Conservation (phyloP, 805 yeast genomes). For the Candida railenensis region DNA sequence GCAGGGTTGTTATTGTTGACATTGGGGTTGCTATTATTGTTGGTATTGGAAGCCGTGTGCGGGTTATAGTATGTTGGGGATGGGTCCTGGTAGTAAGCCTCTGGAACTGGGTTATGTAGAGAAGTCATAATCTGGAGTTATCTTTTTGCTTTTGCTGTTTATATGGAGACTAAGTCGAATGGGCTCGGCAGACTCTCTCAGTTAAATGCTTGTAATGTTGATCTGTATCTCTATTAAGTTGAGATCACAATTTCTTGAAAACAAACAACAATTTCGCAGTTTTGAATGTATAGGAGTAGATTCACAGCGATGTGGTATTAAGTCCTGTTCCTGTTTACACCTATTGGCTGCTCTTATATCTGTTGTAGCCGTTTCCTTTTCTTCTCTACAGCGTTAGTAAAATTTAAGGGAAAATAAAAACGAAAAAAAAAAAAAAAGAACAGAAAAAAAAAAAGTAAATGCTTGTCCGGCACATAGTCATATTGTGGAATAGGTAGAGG, state of each 20-base stretch:
- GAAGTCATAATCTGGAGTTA: conserved; percentile 21
- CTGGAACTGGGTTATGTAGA: conserved; percentile 26
- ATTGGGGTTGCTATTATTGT: not conserved
- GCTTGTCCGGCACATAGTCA: not conserved
- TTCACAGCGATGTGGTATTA: not conserved
- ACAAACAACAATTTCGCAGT: no score
- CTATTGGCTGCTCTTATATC: no score
- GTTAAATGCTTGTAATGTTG: no score
- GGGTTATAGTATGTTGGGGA: conserved; percentile 14
- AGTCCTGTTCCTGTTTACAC: not conserved
- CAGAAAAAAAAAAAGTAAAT: not conserved
- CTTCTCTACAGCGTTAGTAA: not conserved
- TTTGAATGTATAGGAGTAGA: not conserved
- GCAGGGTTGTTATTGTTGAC: not conserved
- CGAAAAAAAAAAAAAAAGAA: not conserved
- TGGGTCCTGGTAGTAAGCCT: conserved; percentile 18
- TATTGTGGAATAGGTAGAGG: not conserved
- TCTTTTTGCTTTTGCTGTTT: no score
- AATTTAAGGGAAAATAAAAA: not conserved
- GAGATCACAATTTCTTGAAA: no score
- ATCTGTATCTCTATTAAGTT: no score
- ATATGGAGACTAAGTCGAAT: no score
- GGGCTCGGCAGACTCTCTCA: no score
- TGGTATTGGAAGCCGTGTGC: conserved; percentile 5
- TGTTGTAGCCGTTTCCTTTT: not conserved